A percentile compares a stretch with the other conserved stretches of the same genome.
Conservation (phyloP, 306 rosid species). For the Mucuna pruriens region DNA sequence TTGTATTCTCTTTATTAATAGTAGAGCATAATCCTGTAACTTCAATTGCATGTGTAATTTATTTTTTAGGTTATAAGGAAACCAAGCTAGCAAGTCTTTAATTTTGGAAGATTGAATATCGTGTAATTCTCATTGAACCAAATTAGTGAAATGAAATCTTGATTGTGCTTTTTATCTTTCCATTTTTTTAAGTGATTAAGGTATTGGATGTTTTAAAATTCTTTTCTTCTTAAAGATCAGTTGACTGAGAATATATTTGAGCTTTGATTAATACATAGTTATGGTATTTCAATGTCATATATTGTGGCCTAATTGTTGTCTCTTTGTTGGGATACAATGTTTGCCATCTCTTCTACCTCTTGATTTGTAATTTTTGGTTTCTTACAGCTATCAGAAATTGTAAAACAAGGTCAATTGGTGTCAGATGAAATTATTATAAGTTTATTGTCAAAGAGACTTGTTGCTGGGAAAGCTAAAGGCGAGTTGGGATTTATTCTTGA, state of each 20-base stretch:
- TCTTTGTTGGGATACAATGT: conserved; percentile 17
- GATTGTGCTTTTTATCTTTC: neutral
- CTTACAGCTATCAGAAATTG: conserved; percentile 85
- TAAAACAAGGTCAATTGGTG: conserved; percentile 87
- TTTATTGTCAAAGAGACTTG: conserved; percentile 86
- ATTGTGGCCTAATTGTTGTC: conserved; percentile 21
- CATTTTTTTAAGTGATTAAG: conserved; percentile 7
- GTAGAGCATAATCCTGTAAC: conserved; percentile 17
- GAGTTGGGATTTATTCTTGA: conserved; percentile 95
- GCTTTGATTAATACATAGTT: conserved; percentile 17
- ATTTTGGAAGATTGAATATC: neutral
- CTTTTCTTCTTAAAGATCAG: neutral
- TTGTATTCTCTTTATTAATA: conserved; percentile 22
- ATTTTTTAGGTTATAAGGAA: neutral
- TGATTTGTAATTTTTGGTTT: conserved; percentile 34
- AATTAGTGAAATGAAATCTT: conserved; percentile 11
- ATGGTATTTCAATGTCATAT: conserved; percentile 9
- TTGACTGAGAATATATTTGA: conserved; percentile 3
- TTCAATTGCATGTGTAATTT: neutral
- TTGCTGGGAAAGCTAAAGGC: conserved; percentile 73
- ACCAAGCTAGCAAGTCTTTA: neutral
- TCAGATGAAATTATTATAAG: conserved; percentile 86
- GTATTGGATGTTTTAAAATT: neutral
- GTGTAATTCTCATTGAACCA: conserved; percentile 10
- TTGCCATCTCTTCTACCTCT: neutral